These are phyloP conservation scores for Tylopilus sp. DNA, from an alignment of 1,284 basidiomycete species.

Conservation along the genomic window DNA sequence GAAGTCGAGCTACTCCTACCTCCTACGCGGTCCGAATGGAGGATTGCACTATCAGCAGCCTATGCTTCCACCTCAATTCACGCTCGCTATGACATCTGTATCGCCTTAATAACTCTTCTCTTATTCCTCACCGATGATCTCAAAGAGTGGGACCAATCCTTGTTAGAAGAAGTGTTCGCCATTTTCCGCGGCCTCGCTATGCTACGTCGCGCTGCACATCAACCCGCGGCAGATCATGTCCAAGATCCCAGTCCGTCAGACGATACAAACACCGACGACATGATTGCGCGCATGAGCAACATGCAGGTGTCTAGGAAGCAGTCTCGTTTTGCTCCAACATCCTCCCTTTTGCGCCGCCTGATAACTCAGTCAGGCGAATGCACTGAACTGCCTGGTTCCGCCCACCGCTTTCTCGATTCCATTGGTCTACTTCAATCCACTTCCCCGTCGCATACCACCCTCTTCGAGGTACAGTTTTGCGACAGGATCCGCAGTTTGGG, in stretches of 20 bases:
- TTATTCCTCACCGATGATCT: conserved; percentile 66
- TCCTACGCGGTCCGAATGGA: conserved; percentile 56
- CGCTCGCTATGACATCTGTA: conserved; percentile 68
- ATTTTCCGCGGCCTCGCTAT: conserved; percentile 73
- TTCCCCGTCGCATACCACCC: conserved; percentile 60
- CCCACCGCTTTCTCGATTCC: conserved; percentile 64
- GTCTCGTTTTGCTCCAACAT: conserved; percentile 48
- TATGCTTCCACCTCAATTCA: conserved; percentile 61
- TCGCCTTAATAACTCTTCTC: conserved; percentile 63
- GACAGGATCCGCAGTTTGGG: conserved; percentile 65
- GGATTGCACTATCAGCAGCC: conserved; percentile 53
- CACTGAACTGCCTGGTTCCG: conserved; percentile 49
- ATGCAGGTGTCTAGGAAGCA: conserved; percentile 63
- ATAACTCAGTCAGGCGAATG: conserved; percentile 49
- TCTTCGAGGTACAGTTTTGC: conserved; percentile 69
- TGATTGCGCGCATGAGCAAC: conserved; percentile 60
- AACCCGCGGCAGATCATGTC: conserved; percentile 49
- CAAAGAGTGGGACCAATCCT: conserved; percentile 55
- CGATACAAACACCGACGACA: conserved; percentile 53
- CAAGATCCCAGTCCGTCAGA: conserved; percentile 28
- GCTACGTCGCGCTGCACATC: conserved; percentile 55
- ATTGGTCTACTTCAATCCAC: conserved; percentile 63
- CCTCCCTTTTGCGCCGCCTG: conserved; percentile 69
- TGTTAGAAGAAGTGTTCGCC: conserved; percentile 71
- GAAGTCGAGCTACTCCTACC: conserved; percentile 56